phyloP scores from a whole-genome alignment of 768 basidiomycete species.

The Kwoniella sp. region DNA sequence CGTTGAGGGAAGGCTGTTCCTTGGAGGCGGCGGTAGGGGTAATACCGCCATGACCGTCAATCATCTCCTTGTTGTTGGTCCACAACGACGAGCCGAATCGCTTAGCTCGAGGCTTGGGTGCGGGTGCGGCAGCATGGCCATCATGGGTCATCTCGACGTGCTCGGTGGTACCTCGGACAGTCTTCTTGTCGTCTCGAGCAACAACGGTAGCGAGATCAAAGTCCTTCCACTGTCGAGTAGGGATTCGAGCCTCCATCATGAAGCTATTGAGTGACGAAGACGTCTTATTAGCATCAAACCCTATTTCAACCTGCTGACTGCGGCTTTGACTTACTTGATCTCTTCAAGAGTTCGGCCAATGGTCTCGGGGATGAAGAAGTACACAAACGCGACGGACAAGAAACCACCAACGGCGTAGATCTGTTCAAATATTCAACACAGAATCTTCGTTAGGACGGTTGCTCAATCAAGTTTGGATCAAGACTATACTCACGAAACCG shows the following conservation, averaged over 20 bases:
- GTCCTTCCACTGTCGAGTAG: slow-evolving; percentile 43
- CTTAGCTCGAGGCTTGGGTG: slow-evolving; percentile 14
- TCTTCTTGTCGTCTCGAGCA: slow-evolving; percentile 40
- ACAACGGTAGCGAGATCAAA: slow-evolving; percentile 45
- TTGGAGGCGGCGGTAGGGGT: not conserved
- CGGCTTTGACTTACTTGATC: slow-evolving; percentile 36
- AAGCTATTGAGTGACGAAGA: slow-evolving; percentile 21
- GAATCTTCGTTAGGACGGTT: too few relatives aligned
- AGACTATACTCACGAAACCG: slow-evolving; percentile 43
- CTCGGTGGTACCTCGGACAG: slow-evolving; percentile 28
- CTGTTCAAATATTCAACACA: slow-evolving; percentile 7
- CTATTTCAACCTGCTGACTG: too few relatives aligned
- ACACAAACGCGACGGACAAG: slow-evolving; percentile 46
- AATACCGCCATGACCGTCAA: not conserved
- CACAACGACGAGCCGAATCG: slow-evolving; percentile 16
- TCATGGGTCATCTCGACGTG: slow-evolving; percentile 22
- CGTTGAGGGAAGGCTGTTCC: not conserved
- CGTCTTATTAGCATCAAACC: slow-evolving; percentile 7
- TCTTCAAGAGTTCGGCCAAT: slow-evolving; percentile 46
- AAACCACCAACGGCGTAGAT: slow-evolving; percentile 40
- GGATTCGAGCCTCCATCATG: slow-evolving; percentile 49
- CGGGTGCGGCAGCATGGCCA: not conserved
- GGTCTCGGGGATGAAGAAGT: slow-evolving; percentile 53
- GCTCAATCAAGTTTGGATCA: not conserved
- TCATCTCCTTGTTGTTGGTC: slow-evolving; percentile 7